These are phyloP conservation scores for Naganishia kalamii DNA, from an alignment of 768 basidiomycete species.

Conservation along the genomic window DNA sequence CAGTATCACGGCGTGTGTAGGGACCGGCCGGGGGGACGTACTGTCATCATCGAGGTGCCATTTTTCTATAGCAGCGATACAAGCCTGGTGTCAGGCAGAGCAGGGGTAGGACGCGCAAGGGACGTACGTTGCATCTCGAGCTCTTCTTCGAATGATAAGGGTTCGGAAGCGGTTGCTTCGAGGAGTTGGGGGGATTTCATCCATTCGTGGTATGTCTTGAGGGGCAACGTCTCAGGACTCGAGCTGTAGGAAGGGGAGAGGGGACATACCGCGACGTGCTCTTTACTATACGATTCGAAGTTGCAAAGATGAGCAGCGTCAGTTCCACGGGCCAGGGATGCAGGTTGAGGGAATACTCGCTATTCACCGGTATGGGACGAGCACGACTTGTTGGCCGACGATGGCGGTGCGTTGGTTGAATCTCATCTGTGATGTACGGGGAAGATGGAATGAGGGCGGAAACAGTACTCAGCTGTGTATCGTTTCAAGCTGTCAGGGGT, in stretches of 20 bases:
- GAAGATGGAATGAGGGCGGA: too few relatives aligned
- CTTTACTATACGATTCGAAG: slow-evolving; percentile 37
- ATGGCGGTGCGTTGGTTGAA: slow-evolving; percentile 63
- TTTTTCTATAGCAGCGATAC: slow-evolving; percentile 53
- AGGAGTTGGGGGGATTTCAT: slow-evolving; percentile 71
- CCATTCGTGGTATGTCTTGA: slow-evolving; percentile 78
- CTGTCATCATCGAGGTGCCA: slow-evolving; percentile 85
- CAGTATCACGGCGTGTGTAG: neutral
- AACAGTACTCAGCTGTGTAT: too few relatives aligned
- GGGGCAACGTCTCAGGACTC: neutral
- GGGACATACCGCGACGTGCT: slow-evolving; percentile 51
- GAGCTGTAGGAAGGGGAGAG: neutral
- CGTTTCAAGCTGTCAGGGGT: too few relatives aligned
- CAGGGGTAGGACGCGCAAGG: slow-evolving; percentile 1
- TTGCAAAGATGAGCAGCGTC: neutral
- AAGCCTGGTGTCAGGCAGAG: neutral
- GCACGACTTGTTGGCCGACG: slow-evolving; percentile 60
- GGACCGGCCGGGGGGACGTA: slow-evolving; percentile 41
- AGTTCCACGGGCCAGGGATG: neutral
- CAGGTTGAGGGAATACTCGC: neutral
- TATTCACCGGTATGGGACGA: slow-evolving; percentile 68
- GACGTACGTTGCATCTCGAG: slow-evolving; percentile 77
- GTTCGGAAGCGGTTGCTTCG: slow-evolving; percentile 75
- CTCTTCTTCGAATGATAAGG: slow-evolving; percentile 70
- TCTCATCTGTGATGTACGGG: slow-evolving; percentile 51